Evolutionary conservation across 2,329 filamentous ascomycete species (phyloP).

Genomic region (Curvularia eragrostidis): DNA sequence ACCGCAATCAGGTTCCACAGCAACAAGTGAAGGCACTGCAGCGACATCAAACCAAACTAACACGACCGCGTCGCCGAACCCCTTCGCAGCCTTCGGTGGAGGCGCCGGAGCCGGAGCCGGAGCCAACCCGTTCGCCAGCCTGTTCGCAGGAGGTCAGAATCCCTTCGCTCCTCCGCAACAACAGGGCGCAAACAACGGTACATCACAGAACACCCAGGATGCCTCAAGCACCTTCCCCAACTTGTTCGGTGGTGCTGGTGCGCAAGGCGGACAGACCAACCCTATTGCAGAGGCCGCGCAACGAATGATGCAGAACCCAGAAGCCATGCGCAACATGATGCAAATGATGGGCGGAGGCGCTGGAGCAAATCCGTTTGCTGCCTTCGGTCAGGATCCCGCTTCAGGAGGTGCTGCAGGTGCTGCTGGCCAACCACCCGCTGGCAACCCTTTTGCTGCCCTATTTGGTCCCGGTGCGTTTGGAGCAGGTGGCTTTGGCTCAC

Average conservation of each 20-base stretch:
- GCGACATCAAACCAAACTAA: slow-evolving; percentile 49
- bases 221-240: slow-evolving; percentile 46
- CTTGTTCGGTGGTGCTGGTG: slow-evolving; percentile 60
- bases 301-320: slow-evolving; percentile 64
- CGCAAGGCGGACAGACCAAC: slow-evolving; percentile 52
- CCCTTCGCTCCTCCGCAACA: slow-evolving; percentile 43
- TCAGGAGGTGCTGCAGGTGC: slow-evolving; percentile 40
- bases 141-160: slow-evolving; percentile 56
- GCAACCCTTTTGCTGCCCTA: slow-evolving; percentile 53
- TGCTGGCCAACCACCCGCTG: slow-evolving; percentile 28
- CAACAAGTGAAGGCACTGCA: slow-evolving; percentile 41
- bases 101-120: slow-evolving; percentile 29
- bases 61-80: slow-evolving; percentile 51
- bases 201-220: slow-evolving; percentile 28
- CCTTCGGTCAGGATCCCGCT: slow-evolving; percentile 56
- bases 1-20: slow-evolving; percentile 47
- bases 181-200: slow-evolving; percentile 31
- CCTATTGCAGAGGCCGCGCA: slow-evolving; percentile 57
- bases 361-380: slow-evolving; percentile 46
- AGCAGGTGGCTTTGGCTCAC: slow-evolving; percentile 45
- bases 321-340: slow-evolving; percentile 59
- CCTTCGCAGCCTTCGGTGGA: slow-evolving; percentile 55
- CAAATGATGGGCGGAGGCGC: slow-evolving; percentile 61
- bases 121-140: slow-evolving; percentile 66
- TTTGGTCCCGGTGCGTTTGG: slow-evolving; percentile 54